phyloP scores from a whole-genome alignment of 495 filamentous ascomycete genomes.

The Xylaria palmicola region DNA sequence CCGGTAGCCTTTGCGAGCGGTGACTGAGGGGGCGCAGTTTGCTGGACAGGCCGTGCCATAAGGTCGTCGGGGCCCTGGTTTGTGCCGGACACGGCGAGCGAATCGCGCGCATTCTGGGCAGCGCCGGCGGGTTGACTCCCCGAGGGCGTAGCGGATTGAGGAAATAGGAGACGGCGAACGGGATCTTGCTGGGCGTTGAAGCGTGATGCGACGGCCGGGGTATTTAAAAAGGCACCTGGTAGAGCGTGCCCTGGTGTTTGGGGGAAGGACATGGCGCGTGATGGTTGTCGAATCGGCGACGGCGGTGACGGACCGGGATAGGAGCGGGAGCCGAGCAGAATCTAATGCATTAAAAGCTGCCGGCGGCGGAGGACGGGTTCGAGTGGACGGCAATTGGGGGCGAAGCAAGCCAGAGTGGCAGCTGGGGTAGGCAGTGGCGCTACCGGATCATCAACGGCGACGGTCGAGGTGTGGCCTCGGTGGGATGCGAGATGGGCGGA shows the following conservation, averaged over 20 bases:
- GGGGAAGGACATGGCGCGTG: constrained; percentile 58
- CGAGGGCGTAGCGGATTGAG: constrained; percentile 15
- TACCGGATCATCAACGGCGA: constrained; percentile 32
- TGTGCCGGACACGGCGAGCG: constrained; percentile 34
- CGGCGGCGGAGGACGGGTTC: background rate
- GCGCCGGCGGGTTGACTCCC: background rate
- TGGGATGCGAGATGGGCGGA: constrained; percentile 1
- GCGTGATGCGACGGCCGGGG: constrained; percentile 54
- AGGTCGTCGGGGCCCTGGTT: constrained; percentile 21
- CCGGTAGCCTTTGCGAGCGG: constrained; percentile 76
- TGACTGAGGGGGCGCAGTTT: constrained; percentile 43
- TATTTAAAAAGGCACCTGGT: constrained; percentile 73
- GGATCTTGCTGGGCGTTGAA: constrained; percentile 35
- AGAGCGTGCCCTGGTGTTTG: constrained; percentile 63
- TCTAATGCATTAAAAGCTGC: constrained; percentile 5
- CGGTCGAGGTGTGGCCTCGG: background rate
- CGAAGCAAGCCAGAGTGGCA: constrained; percentile 35
- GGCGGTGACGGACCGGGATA: constrained; percentile 14
- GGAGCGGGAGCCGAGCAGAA: constrained; percentile 10
- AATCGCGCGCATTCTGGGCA: constrained; percentile 20
- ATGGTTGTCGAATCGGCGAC: constrained; percentile 12
- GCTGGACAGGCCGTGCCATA: constrained; percentile 23
- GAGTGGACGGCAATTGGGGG: constrained; percentile 1
- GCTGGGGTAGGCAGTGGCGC: constrained; percentile 36
- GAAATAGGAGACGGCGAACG: constrained; percentile 43